Percentiles rank a stretch among this genome's conserved stretches.
These are phyloP conservation scores for Odontarrhena argentea DNA, from an alignment of 345 rosid species.

Conservation along the genomic window DNA sequence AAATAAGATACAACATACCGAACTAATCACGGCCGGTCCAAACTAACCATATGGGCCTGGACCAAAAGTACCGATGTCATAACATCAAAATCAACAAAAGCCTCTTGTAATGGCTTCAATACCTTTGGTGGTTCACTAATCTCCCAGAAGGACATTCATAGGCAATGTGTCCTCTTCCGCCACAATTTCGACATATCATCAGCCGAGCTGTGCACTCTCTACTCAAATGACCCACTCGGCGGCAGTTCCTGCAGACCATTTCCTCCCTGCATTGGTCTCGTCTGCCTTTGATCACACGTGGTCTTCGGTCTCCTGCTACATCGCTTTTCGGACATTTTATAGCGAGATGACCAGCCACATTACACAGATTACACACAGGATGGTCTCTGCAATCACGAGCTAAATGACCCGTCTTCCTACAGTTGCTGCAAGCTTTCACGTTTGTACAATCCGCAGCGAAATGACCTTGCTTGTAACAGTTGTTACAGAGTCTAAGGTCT, in stretches of 20 bases:
- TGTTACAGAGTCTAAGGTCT: slow-evolving; percentile 84
- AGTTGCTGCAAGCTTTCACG: slow-evolving; percentile 87
- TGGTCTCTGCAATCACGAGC: slow-evolving; percentile 79
- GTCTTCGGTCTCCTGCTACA: slow-evolving; percentile 52
- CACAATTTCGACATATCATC: slow-evolving; percentile 84
- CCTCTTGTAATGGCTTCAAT: neutral
- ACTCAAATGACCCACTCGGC: slow-evolving; percentile 83
- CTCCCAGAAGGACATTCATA: slow-evolving; percentile 77
- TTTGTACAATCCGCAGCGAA: slow-evolving; percentile 83
- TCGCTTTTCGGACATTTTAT: slow-evolving; percentile 64
- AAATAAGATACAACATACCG: no score
- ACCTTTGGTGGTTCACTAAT: slow-evolving; percentile 50
- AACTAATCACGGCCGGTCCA: no score
- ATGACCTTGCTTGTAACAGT: slow-evolving; percentile 90
- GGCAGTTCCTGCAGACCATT: slow-evolving; percentile 72
- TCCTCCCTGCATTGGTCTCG: slow-evolving; percentile 47
- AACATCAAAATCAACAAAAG: neutral
- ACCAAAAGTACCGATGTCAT: no score
- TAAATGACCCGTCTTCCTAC: slow-evolving; percentile 84
- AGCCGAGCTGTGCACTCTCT: slow-evolving; percentile 73
- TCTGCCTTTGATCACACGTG: slow-evolving; percentile 43
- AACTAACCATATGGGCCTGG: no score
- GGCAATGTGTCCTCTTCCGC: slow-evolving; percentile 84
- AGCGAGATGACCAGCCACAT: slow-evolving; percentile 72
- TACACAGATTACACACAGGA: slow-evolving; percentile 71